phyloP scores from a whole-genome alignment of 257 asterid genomes.

The Schizonepeta tenuifolia region DNA sequence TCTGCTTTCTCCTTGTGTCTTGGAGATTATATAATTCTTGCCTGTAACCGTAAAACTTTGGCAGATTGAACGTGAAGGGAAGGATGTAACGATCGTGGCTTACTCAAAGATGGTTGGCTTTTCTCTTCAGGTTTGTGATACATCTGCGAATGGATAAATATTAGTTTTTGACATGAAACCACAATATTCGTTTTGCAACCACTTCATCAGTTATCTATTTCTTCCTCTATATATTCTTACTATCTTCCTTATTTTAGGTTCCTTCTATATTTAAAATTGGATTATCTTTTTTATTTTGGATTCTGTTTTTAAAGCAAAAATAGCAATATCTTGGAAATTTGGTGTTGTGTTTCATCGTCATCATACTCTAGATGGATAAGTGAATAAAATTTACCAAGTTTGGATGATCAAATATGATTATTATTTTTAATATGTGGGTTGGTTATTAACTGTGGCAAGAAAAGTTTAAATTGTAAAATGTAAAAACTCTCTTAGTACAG shows the following conservation, averaged over 20 bases:
- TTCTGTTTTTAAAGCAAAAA: background rate
- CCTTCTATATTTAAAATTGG: background rate
- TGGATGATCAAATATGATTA: no score
- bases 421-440: no score
- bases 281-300: background rate
- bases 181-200: no score
- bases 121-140: constrained; percentile 71
- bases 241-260: no score
- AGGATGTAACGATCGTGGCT: constrained; percentile 78
- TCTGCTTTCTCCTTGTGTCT: constrained; percentile 10
- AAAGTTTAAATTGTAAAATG: background rate
- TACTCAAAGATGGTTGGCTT: constrained; percentile 94
- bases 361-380: no score
- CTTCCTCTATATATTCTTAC: background rate
- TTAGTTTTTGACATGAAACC: constrained; percentile 19
- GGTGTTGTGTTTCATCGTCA: no score
- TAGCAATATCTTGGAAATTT: background rate
- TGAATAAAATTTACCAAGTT: no score
- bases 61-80: constrained; percentile 83
- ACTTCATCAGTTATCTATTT: background rate
- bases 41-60: constrained; percentile 20
- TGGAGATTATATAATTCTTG: constrained; percentile 20
- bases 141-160: constrained; percentile 27
- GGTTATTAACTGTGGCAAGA: no score
- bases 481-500: background rate